These are phyloP conservation scores for Erigeron canadensis DNA, from an alignment of 129 eudicot species.

Conservation along the genomic window DNA sequence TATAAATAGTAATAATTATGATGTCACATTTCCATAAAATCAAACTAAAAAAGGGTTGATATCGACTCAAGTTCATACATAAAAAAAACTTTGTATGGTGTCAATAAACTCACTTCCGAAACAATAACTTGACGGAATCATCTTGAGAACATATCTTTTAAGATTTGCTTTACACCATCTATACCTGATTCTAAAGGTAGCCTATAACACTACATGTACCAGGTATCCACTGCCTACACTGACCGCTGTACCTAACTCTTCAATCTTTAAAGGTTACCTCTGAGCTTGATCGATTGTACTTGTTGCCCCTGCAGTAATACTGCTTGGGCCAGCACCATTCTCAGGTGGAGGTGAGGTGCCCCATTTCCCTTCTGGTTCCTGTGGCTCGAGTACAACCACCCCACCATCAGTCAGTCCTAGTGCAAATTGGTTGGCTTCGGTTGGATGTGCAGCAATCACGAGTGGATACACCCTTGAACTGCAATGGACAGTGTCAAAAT, in stretches of 20 bases:
- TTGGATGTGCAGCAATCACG: slow-evolving; percentile 83
- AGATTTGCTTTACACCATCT: slow-evolving; percentile 25
- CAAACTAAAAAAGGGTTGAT: too few relatives aligned
- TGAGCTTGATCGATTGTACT: slow-evolving; percentile 60
- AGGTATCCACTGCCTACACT: slow-evolving; percentile 26
- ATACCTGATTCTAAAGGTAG: slow-evolving; percentile 27
- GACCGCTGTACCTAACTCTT: slow-evolving; percentile 31
- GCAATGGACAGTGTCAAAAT: slow-evolving; percentile 15
- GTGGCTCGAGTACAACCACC: slow-evolving; percentile 71
- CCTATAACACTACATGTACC: slow-evolving; percentile 24
- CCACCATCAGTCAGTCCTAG: slow-evolving; percentile 85
- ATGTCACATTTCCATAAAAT: too few relatives aligned
- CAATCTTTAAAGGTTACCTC: slow-evolving; percentile 36
- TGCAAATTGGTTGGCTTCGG: slow-evolving; percentile 78
- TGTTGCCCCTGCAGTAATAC: slow-evolving; percentile 50
- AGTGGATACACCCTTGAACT: slow-evolving; percentile 72
- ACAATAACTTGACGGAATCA: slow-evolving; percentile 21
- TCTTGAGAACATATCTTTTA: slow-evolving; percentile 23
- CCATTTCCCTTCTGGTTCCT: slow-evolving; percentile 90
- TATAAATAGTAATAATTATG: too few relatives aligned
- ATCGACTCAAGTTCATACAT: too few relatives aligned
- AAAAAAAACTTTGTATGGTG: slow-evolving; percentile 10
- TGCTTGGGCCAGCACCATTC: slow-evolving; percentile 73
- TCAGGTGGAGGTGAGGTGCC: slow-evolving; percentile 75
- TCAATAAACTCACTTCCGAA: slow-evolving; percentile 1